A percentile compares a stretch with the other conserved stretches of the same genome.
Conservation (phyloP, 2,329 filamentous ascomycete species). For the Ophioceras dolichostomum region DNA sequence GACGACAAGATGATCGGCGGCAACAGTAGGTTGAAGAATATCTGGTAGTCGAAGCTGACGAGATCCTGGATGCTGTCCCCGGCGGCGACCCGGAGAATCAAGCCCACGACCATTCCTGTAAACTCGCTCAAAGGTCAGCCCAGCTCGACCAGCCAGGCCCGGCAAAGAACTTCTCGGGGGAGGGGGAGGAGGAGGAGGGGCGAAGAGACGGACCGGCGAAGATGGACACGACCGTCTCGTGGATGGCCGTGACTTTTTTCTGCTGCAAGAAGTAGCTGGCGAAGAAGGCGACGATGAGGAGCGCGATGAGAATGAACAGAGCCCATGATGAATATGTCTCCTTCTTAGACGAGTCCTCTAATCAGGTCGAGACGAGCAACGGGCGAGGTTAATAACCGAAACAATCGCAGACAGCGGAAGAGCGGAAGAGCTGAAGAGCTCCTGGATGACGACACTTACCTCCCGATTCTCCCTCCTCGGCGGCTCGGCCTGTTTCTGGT, state of each 20-base stretch:
- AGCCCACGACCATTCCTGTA: constrained; percentile 84
- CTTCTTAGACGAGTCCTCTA: constrained; percentile 79
- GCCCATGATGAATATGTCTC: constrained; percentile 96
- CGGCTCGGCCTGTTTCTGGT: constrained; percentile 24
- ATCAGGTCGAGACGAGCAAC: too few species aligned
- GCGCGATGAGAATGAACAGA: constrained; percentile 88
- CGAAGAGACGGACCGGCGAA: constrained; percentile 68
- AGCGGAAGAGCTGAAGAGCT: too few species aligned
- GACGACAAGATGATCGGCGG: constrained; percentile 96
- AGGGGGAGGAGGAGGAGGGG: constrained; percentile 1
- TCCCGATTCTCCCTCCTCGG: constrained; percentile 34
- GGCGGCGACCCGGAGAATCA: constrained; percentile 72
- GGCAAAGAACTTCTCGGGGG: too few species aligned
- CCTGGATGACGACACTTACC: too few species aligned
- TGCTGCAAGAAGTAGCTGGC: constrained; percentile 95
- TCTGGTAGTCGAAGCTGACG: constrained; percentile 96
- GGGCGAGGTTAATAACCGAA: too few species aligned
- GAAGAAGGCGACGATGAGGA: constrained; percentile 89
- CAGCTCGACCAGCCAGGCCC: background rate
- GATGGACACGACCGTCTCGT: constrained; percentile 97
- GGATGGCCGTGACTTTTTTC: constrained; percentile 92
- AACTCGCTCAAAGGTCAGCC: constrained; percentile 1
- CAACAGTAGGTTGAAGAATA: constrained; percentile 98
- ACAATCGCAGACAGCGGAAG: too few species aligned
- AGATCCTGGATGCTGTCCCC: constrained; percentile 73